Evolutionary conservation across 257 asterid genomes (phyloP).

Genomic region (Solanum virginianum): DNA sequence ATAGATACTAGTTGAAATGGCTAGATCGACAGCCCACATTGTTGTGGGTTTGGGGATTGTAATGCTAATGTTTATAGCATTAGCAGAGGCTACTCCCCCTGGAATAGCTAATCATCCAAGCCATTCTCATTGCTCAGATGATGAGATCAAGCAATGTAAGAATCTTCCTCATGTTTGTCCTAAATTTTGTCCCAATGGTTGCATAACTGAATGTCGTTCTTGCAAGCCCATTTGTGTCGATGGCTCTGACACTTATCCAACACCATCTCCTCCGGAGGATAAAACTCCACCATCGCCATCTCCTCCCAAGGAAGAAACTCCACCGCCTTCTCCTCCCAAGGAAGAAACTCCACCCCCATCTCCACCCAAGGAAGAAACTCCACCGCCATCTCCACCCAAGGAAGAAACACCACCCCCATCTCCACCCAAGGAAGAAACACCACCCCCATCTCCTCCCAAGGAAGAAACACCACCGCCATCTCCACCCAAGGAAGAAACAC

Average conservation of each 20-base stretch:
- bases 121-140: not conserved
- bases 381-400: not conserved
- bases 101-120: not conserved
- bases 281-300: not conserved
- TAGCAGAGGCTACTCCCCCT: not conserved
- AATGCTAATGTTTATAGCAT: not conserved
- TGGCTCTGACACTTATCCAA: not conserved
- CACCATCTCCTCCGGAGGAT: not conserved
- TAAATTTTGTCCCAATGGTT: not conserved
- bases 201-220: not conserved
- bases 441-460: not conserved
- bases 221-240: not conserved
- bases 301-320: not conserved
- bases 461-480: not conserved
- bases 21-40: not conserved
- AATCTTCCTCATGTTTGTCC: slow-evolving; percentile 2
- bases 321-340: not conserved
- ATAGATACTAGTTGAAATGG: not conserved
- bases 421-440: not conserved
- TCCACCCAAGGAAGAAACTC: not conserved
- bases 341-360: not conserved
- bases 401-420: not conserved
- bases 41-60: not conserved
- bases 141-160: not conserved
- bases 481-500: not conserved